phyloP scores from a whole-genome alignment of 2,329 filamentous ascomycete species.

The Penicillium sp. region DNA sequence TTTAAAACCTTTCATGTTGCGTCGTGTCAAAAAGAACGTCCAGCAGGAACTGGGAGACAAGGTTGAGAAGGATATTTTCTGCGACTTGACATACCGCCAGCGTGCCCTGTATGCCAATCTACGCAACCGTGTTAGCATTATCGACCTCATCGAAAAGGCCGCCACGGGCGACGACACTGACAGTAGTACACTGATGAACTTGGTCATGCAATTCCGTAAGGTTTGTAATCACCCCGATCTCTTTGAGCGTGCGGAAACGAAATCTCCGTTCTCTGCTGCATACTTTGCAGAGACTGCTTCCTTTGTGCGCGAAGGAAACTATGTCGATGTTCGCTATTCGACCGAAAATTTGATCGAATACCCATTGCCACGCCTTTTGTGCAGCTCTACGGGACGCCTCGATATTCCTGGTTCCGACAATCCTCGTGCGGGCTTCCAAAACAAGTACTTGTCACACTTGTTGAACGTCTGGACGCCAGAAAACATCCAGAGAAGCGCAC shows the following conservation, averaged over 20 bases:
- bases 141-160: conserved; percentile 97
- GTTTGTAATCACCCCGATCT: conserved; percentile 98
- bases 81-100: conserved; percentile 93
- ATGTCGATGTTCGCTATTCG: conserved; percentile 80
- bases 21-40: conserved; percentile 99
- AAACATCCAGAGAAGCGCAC: conserved; percentile 65
- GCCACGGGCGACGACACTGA: conserved; percentile 92
- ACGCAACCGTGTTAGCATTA: conserved; percentile 95
- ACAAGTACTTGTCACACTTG: conserved; percentile 72
- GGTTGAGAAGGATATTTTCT: conserved; percentile 95
- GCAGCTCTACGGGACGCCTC: conserved; percentile 74
- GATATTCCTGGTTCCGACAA: conserved; percentile 73
- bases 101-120: conserved; percentile 89
- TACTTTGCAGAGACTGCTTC: conserved; percentile 93
- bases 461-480: conserved; percentile 90
- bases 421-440: conserved; percentile 71
- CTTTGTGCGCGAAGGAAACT: conserved; percentile 83
- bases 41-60: conserved; percentile 99
- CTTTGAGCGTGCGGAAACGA: conserved; percentile 91
- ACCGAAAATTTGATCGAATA: conserved; percentile 84
- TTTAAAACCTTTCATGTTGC: conserved; percentile 97
- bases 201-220: conserved; percentile 99
- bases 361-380: conserved; percentile 76
- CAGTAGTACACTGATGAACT: conserved; percentile 94
- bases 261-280: conserved; percentile 78